Conservation (phyloP, 768 basidiomycete genomes). For the Coprinellus micaceus region DNA sequence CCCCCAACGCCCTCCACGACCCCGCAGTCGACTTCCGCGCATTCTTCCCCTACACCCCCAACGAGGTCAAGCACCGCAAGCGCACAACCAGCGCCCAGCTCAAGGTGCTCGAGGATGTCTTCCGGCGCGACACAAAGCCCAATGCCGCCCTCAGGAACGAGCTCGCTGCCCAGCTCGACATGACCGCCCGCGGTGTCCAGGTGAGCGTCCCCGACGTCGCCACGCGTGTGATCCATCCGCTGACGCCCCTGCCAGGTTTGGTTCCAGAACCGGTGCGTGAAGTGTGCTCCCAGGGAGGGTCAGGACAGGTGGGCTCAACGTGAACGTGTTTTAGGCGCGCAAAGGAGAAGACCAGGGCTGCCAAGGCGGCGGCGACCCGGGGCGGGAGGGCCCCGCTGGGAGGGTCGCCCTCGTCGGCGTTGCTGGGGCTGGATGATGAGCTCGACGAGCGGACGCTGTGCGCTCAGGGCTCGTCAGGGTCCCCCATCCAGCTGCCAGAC, state of each 20-base stretch:
- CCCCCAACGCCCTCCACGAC: slow-evolving; percentile 43
- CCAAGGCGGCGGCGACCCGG: slow-evolving; percentile 31
- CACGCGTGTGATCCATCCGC: slow-evolving; percentile 8
- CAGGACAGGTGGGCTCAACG: too few relatives aligned
- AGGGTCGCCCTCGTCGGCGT: slow-evolving; percentile 5
- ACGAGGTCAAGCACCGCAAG: slow-evolving; percentile 92
- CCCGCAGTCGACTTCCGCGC: slow-evolving; percentile 76
- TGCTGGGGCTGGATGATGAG: slow-evolving; percentile 7
- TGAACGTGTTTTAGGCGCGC: slow-evolving; percentile 51
- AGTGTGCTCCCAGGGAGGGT: background rate
- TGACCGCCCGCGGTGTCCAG: slow-evolving; percentile 95
- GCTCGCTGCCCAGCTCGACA: slow-evolving; percentile 78
- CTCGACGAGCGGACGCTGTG: background rate
- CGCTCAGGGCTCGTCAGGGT: slow-evolving; percentile 14
- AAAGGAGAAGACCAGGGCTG: slow-evolving; percentile 72
- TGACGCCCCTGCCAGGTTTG: slow-evolving; percentile 57
- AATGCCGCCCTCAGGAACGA: slow-evolving; percentile 76
- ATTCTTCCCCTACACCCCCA: slow-evolving; percentile 85
- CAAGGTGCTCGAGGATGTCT: slow-evolving; percentile 83
- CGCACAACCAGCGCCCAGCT: slow-evolving; percentile 87
- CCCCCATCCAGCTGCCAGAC: slow-evolving; percentile 16
- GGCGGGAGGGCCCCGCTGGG: background rate
- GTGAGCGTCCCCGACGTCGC: slow-evolving; percentile 34
- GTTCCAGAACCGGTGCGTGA: slow-evolving; percentile 78
- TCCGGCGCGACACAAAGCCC: slow-evolving; percentile 87